phyloP scores from a whole-genome alignment of 148 eudicot species.

The Nepenthes gracilis region DNA sequence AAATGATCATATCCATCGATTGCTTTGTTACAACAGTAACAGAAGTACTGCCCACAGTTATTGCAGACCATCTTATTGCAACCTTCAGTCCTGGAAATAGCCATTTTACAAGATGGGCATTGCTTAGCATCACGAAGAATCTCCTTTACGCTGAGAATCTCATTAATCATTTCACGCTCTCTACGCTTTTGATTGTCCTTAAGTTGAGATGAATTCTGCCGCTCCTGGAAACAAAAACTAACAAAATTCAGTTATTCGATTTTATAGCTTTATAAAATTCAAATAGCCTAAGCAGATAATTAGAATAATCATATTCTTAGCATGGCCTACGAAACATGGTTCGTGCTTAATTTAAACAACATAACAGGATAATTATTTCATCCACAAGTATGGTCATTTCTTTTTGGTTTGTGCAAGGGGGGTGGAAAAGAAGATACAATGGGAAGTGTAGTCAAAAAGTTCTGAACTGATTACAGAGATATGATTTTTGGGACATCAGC shows the following conservation, averaged over 20 bases:
- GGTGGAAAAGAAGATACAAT: no score
- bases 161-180: constrained; percentile 69
- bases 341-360: no score
- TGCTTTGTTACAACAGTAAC: constrained; percentile 69
- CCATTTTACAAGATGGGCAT: constrained; percentile 91
- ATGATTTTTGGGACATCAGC: no score
- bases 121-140: constrained; percentile 63
- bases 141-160: constrained; percentile 65
- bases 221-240: constrained; percentile 36
- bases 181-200: constrained; percentile 36
- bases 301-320: no score
- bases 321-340: no score
- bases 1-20: constrained; percentile 84
- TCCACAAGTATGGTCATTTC: no score
- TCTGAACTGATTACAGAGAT: no score
- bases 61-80: constrained; percentile 89
- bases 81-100: constrained; percentile 81
- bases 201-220: constrained; percentile 59
- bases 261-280: no score
- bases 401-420: no score
- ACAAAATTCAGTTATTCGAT: not conserved
- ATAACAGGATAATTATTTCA: no score
- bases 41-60: constrained; percentile 66
- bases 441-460: no score
- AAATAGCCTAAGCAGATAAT: no score